Conservation (phyloP, 371 early-diverging fungal genomes). For the Saksenaea vasiformis region DNA sequence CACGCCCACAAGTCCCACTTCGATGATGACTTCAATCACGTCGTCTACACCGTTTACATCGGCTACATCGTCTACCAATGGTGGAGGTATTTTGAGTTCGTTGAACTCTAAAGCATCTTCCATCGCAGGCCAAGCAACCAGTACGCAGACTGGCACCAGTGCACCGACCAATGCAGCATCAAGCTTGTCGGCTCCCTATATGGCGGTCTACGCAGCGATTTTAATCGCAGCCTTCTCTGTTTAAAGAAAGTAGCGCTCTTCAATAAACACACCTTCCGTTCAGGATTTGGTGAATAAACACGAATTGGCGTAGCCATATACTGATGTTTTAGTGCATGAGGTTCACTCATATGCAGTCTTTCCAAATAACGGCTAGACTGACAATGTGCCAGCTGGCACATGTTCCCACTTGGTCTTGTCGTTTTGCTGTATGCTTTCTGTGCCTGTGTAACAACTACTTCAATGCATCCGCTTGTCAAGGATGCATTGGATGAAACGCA, state of each 20-base stretch:
- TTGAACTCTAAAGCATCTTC: neutral
- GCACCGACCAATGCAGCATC: neutral
- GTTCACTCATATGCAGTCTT: too few species aligned
- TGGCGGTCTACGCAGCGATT: neutral
- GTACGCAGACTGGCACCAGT: neutral
- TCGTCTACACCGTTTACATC: neutral
- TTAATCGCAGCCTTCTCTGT: neutral
- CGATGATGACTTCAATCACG: neutral
- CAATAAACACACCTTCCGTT: neutral
- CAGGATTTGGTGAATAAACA: too few species aligned
- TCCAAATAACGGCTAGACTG: too few species aligned
- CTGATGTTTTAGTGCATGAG: too few species aligned
- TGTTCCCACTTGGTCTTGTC: too few species aligned
- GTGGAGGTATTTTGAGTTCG: neutral
- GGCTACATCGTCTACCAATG: neutral
- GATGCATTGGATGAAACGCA: too few species aligned
- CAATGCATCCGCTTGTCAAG: too few species aligned
- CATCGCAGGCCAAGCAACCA: neutral
- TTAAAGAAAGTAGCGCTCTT: neutral
- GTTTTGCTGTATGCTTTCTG: too few species aligned
- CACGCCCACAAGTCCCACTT: neutral
- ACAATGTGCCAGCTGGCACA: too few species aligned
- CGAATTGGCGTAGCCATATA: too few species aligned
- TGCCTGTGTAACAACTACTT: too few species aligned
- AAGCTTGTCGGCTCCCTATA: neutral